Base-by-base conservation (phyloP, 805 yeast genomes). In the Candida bentonensis region DNA sequence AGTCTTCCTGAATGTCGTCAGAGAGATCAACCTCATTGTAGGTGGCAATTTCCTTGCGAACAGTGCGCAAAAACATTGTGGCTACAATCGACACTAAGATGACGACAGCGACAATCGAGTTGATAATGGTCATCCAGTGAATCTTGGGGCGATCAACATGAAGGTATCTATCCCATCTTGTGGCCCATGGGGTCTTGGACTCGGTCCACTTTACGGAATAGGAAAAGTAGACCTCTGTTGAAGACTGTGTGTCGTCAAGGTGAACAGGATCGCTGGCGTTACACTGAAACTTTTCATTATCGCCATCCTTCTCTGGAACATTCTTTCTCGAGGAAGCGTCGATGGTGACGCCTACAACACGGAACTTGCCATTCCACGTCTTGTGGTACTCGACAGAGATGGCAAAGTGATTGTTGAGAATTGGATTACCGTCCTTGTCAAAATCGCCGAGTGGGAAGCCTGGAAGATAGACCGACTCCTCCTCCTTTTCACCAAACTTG, bases 81-180 rank as follows among this genome's bases (percentile, higher is more conserved):
- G 79, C 78, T 63, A 87, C 84, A 49, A 87, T 76, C 28, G 79
- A 66, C 2, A 92, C 81, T 50, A 92, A 69, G 51, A 83, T 74
- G 7, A 84, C 49, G 4, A 87, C 96, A 54, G 89, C 76, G 45
- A 88, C 61, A 3, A 94, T 78, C 50, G 94, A 86, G 65, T 87
- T 87, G 52, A 87, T 66, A 54, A 92, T 74, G 1, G 96, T 86
- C 56, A 87, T 84, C 96, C 97, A 89, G 66, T 92, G 96, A 53
- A 92, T 83, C 58, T 82, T 81, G 46, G 96, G 94, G 58, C 85
- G 95, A 60, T 79, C 82, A 21, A 83, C 92, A 54, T 85, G 94
- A 56, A 92, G 69, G 60, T 92, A 92, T 63, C 86, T 85, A 63
- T 92, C 98, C 98, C 98, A 92, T 66, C 98, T 79, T 2, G 97